Conservation (phyloP, 2,329 filamentous ascomycete genomes). For the Alternaria gansuensis region DNA sequence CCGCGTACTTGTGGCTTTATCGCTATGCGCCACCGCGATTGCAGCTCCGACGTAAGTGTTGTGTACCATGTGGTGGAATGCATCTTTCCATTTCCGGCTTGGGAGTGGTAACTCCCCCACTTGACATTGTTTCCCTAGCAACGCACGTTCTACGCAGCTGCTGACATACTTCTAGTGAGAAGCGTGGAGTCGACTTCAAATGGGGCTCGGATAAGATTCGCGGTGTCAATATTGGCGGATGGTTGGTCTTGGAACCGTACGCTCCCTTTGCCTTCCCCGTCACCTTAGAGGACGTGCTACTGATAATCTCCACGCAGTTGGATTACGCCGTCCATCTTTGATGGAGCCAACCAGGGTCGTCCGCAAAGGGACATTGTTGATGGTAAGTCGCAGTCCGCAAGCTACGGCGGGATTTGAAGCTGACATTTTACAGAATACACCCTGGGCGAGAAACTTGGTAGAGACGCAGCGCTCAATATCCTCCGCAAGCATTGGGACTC, state of each 20-base stretch:
- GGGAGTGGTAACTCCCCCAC: constrained; percentile 1
- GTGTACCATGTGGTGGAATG: constrained; percentile 7
- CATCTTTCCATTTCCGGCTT: constrained; percentile 8
- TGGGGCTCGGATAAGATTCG: constrained; percentile 62
- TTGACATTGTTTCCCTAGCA: constrained; percentile 1
- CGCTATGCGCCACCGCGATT: constrained; percentile 35
- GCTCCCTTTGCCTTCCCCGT: constrained; percentile 6
- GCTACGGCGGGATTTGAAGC: not conserved
- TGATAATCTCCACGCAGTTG: constrained; percentile 47
- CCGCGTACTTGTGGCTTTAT: constrained; percentile 33
- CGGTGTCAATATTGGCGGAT: constrained; percentile 62
- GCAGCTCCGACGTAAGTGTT: constrained; percentile 47
- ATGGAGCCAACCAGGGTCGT: constrained; percentile 38
- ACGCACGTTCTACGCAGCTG: not conserved
- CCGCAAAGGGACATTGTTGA: constrained; percentile 55
- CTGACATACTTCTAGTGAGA: constrained; percentile 38
- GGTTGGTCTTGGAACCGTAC: constrained; percentile 60
- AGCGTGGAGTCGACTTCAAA: constrained; percentile 54
- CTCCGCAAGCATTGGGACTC: constrained; percentile 62
- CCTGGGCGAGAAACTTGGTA: constrained; percentile 60
- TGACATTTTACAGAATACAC: constrained; percentile 57
- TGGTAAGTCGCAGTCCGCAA: constrained; percentile 3
- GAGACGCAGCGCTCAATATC: constrained; percentile 54
- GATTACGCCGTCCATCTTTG: constrained; percentile 68
- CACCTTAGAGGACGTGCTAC: not conserved